Evolutionary conservation across 2,329 filamentous ascomycete species (phyloP).

Genomic region (Paraphaeosphaeria minitans): DNA sequence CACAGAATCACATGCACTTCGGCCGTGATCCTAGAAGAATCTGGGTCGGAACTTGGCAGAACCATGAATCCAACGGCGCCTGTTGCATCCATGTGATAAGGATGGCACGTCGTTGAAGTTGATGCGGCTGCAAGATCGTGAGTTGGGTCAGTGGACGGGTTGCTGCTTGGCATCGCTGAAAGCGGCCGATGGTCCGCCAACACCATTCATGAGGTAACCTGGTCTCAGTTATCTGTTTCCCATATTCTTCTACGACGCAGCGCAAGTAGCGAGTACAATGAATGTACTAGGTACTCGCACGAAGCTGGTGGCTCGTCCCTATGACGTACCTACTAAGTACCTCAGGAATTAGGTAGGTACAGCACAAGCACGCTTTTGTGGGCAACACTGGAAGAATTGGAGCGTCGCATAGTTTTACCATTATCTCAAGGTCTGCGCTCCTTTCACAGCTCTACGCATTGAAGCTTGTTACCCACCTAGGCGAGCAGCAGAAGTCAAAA

Average conservation of each 20-base stretch:
- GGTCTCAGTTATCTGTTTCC: not conserved
- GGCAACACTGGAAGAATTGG: too few species aligned
- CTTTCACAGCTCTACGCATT: not conserved
- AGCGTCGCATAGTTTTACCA: not conserved
- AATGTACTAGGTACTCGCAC: not conserved
- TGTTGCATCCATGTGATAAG: not conserved
- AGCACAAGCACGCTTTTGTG: too few species aligned
- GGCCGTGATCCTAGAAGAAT: not conserved
- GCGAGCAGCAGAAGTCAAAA: not conserved
- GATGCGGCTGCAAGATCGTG: not conserved
- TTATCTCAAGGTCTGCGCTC: not conserved
- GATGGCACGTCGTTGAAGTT: too few species aligned
- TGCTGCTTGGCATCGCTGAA: constrained; percentile 2
- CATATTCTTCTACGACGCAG: not conserved
- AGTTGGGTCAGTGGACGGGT: not conserved
- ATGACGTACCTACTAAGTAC: not conserved
- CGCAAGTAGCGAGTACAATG: not conserved
- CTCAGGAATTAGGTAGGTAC: not conserved
- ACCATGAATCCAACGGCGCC: not conserved
- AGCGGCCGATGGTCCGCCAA: not conserved
- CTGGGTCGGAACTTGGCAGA: not conserved
- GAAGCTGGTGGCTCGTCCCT: not conserved
- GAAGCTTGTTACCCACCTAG: not conserved
- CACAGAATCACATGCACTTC: not conserved
- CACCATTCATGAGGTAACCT: not conserved